These are phyloP conservation scores for Thalassia testudinum DNA, from an alignment of 116 monocot genomes.

Conservation along the genomic window DNA sequence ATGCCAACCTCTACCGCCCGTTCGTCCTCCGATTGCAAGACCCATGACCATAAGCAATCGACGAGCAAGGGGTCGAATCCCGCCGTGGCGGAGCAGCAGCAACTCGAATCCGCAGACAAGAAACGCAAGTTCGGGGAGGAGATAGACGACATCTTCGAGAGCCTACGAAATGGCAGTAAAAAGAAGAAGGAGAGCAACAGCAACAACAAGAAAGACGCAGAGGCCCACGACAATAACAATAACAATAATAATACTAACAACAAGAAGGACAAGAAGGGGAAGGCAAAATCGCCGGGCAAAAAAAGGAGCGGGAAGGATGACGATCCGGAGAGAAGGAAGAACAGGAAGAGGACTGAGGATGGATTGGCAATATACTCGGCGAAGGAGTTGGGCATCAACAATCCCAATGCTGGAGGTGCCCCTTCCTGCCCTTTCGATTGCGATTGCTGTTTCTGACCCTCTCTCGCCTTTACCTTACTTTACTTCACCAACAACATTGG, in stretches of 20 bases:
- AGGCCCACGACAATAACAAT: not conserved
- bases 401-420: conserved; percentile 28
- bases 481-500: too few relatives aligned
- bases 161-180: not conserved
- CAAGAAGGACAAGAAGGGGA: not conserved
- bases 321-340: not conserved
- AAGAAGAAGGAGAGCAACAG: not conserved
- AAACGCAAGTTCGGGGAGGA: conserved; percentile 13
- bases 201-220: not conserved
- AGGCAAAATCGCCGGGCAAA: conserved; percentile 1
- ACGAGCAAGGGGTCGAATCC: too few relatives aligned
- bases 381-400: conserved; percentile 23
- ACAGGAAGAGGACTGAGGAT: conserved; percentile 17
- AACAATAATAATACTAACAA: not conserved
- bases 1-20: too few relatives aligned
- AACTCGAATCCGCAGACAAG: not conserved
- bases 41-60: too few relatives aligned
- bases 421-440: conserved; percentile 43
- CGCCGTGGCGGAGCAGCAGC: too few relatives aligned
- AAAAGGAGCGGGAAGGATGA: not conserved
- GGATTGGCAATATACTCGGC: conserved; percentile 27
- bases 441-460: conserved; percentile 33
- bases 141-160: conserved; percentile 24
- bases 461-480: too few relatives aligned
- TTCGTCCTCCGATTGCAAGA: too few relatives aligned